Evolutionary conservation across 75 land plant species (phyloP).

Genomic region (Adiantum capillusveneris): DNA sequence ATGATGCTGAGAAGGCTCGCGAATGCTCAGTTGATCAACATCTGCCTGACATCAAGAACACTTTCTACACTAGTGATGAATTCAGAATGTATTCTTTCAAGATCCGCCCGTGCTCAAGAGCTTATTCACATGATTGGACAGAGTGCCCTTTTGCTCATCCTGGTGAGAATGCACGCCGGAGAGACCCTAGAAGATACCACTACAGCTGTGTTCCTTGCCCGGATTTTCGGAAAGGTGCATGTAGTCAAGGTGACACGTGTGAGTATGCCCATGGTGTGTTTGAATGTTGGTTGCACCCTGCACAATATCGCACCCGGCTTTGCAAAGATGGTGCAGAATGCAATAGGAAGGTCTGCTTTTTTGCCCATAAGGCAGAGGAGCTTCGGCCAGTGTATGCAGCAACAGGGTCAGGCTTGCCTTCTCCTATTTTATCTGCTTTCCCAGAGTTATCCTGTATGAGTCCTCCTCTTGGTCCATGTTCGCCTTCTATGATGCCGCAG

Average conservation of each 20-base stretch:
- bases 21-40: constrained; percentile 64
- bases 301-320: constrained; percentile 64
- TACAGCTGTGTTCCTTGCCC: constrained; percentile 86
- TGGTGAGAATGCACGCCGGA: constrained; percentile 73
- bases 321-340: constrained; percentile 72
- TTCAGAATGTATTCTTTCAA: constrained; percentile 84
- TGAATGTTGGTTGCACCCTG: constrained; percentile 89
- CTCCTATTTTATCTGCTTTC: constrained; percentile 47
- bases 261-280: constrained; percentile 88
- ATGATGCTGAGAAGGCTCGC: constrained; percentile 37
- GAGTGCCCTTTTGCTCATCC: constrained; percentile 90
- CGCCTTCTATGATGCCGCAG: constrained; percentile 14
- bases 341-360: constrained; percentile 54
- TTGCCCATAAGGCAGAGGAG: constrained; percentile 63
- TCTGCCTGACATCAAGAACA: constrained; percentile 72
- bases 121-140: constrained; percentile 85
- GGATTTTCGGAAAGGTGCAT: constrained; percentile 77
- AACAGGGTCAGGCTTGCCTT: constrained; percentile 63
- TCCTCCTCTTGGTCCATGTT: constrained; percentile 34
- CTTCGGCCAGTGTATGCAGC: constrained; percentile 66
- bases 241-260: constrained; percentile 64
- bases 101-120: constrained; percentile 70
- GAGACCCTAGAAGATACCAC: constrained; percentile 74
- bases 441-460: constrained; percentile 32
- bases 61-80: constrained; percentile 69